Conservation (phyloP, 2,329 filamentous ascomycete genomes). For the Phyllosticta capitalensis region DNA sequence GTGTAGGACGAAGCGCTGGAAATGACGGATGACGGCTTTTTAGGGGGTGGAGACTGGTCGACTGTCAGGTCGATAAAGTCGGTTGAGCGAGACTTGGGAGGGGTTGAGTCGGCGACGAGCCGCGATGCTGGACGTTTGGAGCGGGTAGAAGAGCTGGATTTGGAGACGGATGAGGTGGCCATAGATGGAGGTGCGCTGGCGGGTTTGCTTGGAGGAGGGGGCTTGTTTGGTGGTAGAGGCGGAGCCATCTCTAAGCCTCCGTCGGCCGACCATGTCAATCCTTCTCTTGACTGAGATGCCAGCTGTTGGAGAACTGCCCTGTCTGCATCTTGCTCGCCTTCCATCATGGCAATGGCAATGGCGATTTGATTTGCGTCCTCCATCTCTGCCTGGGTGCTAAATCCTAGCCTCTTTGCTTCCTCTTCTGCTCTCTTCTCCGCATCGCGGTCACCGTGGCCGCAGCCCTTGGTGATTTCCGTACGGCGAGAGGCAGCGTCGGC, state of each 20-base stretch:
- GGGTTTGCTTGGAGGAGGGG: background rate
- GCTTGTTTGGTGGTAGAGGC: constrained; percentile 13
- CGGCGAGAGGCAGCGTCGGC: constrained; percentile 58
- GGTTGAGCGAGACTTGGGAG: constrained; percentile 12
- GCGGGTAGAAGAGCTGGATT: constrained; percentile 13
- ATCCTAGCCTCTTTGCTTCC: constrained; percentile 57
- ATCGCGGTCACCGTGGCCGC: constrained; percentile 60
- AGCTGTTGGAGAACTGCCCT: constrained; percentile 39
- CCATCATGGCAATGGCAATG: constrained; percentile 76
- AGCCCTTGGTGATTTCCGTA: constrained; percentile 60
- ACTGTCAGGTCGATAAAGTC: constrained; percentile 11
- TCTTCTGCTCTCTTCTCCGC: constrained; percentile 57
- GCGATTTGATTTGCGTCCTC: constrained; percentile 82
- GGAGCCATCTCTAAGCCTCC: constrained; percentile 27
- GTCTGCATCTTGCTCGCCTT: constrained; percentile 68
- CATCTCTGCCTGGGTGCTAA: constrained; percentile 75
- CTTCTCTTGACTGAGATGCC: constrained; percentile 28
- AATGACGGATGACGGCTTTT: constrained; percentile 15
- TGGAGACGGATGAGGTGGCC: background rate
- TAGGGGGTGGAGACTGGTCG: constrained; percentile 13
- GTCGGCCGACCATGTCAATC: constrained; percentile 27
- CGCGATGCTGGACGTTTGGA: constrained; percentile 25
- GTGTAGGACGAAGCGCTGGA: background rate
- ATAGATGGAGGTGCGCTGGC: background rate
- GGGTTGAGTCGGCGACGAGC: constrained; percentile 19